These are phyloP conservation scores for Ascosphaera apis DNA, from an alignment of 2,329 filamentous ascomycete species.

Conservation along the genomic window DNA sequence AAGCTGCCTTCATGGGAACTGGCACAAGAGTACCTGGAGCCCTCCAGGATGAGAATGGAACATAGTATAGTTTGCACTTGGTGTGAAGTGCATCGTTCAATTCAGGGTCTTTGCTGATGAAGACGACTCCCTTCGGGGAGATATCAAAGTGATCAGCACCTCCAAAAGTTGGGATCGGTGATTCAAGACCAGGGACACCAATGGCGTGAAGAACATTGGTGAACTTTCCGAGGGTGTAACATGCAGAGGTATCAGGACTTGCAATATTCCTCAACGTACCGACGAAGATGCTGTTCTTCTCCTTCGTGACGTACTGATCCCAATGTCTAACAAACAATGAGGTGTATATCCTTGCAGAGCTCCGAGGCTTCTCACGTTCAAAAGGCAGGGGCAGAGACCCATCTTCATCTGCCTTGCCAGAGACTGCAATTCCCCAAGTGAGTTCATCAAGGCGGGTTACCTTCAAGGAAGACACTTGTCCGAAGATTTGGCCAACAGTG, in stretches of 20 bases:
- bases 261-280: constrained; percentile 22
- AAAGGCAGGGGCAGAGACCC: constrained; percentile 27
- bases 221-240: constrained; percentile 16
- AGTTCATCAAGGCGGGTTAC: constrained; percentile 19
- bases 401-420: constrained; percentile 24
- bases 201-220: constrained; percentile 21
- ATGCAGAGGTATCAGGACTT: constrained; percentile 14
- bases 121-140: constrained; percentile 21
- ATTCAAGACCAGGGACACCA: constrained; percentile 19
- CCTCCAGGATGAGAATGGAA: constrained; percentile 20
- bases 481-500: constrained; percentile 22
- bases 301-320: constrained; percentile 27
- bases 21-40: constrained; percentile 12
- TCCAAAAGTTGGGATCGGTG: constrained; percentile 25
- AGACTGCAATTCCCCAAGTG: constrained; percentile 23
- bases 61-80: constrained; percentile 22
- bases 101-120: constrained; percentile 23
- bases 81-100: constrained; percentile 25
- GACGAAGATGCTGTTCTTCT: constrained; percentile 27
- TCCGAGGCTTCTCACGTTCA: constrained; percentile 22
- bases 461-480: constrained; percentile 24
- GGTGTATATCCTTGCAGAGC: constrained; percentile 26
- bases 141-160: constrained; percentile 25
- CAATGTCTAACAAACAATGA: constrained; percentile 30
- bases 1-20: constrained; percentile 13